Evolutionary conservation across 2,329 filamentous ascomycete genomes (phyloP), one percentile per base, ranked within the genome.

Genomic region (Tolypocladium tundrense): DNA sequence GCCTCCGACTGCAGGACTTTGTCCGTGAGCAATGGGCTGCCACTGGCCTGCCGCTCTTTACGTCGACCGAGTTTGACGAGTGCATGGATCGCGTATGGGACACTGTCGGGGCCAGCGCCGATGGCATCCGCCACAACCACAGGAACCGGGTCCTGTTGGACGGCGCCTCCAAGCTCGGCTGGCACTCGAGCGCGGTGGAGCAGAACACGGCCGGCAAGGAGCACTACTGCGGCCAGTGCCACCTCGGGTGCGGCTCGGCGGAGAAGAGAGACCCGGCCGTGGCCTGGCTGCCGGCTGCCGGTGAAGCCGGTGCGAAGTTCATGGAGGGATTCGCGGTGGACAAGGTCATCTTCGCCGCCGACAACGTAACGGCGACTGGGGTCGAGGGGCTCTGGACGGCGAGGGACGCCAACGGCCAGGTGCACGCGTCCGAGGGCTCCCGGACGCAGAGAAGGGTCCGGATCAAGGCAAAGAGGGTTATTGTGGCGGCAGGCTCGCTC

Each of bases 1-100:
- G 75, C 55, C 73, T 86, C 55, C 77, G 80, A 64, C 88, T 90
- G 0, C 90, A 93, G 67, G 84, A 82, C 33, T 88, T 80, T 62
- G 89, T 96, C 1, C 83, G 91, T 4, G 77, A 84, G 63, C 90
- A 96, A 72, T 97, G 93, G 92, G 86, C 89, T 0, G 76, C 82
- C 55, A 66, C 74, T 19, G 85, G 86, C 0, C 75, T 97, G 31
- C 79, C 82, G 0, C 87, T 96, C 65, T 95, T 96, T 69, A 85
- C 83, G 0, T 86, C 86, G 0, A 70, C 79, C 0, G 85, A 87
- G 24, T 97, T 88, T 66, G 91, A 96, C 68, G 79, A 82, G n/a
- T 88, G 82, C 57, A 73, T 96, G 24, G 90, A 96, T 68, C 82
- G 86, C 10, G 88, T 97, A 1, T 94, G 87, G 69, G 76, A 84